Conservation (phyloP, 768 basidiomycete genomes). For the Rhodotorula taiwanensis region DNA sequence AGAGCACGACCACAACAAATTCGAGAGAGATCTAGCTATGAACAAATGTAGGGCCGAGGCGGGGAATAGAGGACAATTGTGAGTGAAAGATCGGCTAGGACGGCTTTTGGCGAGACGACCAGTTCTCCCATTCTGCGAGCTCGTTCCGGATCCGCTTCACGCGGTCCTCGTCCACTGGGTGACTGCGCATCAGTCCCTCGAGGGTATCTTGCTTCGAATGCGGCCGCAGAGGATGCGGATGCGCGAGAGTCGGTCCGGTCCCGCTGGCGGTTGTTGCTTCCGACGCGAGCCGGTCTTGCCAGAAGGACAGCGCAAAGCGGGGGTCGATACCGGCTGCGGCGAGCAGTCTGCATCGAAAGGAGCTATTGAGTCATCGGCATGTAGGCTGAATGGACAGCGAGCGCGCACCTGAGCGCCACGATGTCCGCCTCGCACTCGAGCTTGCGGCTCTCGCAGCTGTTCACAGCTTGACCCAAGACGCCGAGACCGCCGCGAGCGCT, state of each 20-base stretch:
- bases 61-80: no score
- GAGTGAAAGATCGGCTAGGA: no score
- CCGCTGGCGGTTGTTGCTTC: no score
- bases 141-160: constrained; percentile 59
- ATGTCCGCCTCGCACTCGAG: constrained; percentile 73
- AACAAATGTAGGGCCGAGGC: no score
- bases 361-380: neutral
- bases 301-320: constrained; percentile 69
- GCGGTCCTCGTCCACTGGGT: constrained; percentile 64
- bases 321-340: constrained; percentile 89
- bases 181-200: constrained; percentile 46
- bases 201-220: constrained; percentile 52
- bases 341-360: constrained; percentile 60
- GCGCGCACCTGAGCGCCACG: constrained; percentile 33
- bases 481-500: constrained; percentile 41
- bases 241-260: constrained; percentile 51
- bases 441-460: constrained; percentile 66
- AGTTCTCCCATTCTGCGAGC: constrained; percentile 60
- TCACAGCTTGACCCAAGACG: constrained; percentile 57
- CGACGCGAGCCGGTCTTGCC: constrained; percentile 54
- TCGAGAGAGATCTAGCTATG: no score
- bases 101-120: neutral
- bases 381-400: no score
- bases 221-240: constrained; percentile 39
- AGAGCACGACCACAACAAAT: neutral